Evolutionary conservation across 805 yeast species (phyloP), one percentile per base, ranked within the genome.

Genomic region (Barnettozyma siamensis): DNA sequence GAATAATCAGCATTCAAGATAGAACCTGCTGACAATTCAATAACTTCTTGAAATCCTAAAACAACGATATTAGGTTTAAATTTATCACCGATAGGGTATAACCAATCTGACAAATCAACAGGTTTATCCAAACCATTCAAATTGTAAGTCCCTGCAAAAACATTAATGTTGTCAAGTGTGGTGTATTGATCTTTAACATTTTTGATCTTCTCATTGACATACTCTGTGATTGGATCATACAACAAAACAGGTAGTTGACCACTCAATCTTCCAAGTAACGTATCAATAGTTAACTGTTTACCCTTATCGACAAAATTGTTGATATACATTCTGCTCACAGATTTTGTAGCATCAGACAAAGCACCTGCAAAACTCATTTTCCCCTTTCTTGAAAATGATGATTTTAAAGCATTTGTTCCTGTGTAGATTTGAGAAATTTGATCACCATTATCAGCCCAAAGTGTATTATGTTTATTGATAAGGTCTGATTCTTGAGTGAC

Each of bases 371-470:
- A 65, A 33, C 91, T 88, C 97, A 89, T 88, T 55, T 89, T 91
- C 19, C 99, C 99, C 23, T 86, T 81, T 58, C 99, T 75, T 2
- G 98, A 86, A 57, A 84, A 93, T 4, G 96, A 88, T 0, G 96
- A 86, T 62, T 93, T 93, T 47, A 93, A 70, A 0, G 99, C 99
- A 46, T 95, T 95, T 0, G 99, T 93, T 23, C 99, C 98, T 0
- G 99, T 91, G 63, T 93, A 93, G 15, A 93, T 91, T 59, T 87
- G 94, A 3, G 96, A 87, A 5, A 93, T 80, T 50, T 88, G 95
- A 62, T 93, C 99, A 42, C 99, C 99, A 61, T 93, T 93, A 60
- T 93, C 96, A 1, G 99, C 99, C 99, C 99, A 93, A 16, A 93
- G 65, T 7, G 85, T 75, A 50, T 89, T 86, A 50, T 89, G 96